These are phyloP conservation scores for Phanerodontia chrysosporium DNA, from an alignment of 768 basidiomycete species.

Conservation along the genomic window DNA sequence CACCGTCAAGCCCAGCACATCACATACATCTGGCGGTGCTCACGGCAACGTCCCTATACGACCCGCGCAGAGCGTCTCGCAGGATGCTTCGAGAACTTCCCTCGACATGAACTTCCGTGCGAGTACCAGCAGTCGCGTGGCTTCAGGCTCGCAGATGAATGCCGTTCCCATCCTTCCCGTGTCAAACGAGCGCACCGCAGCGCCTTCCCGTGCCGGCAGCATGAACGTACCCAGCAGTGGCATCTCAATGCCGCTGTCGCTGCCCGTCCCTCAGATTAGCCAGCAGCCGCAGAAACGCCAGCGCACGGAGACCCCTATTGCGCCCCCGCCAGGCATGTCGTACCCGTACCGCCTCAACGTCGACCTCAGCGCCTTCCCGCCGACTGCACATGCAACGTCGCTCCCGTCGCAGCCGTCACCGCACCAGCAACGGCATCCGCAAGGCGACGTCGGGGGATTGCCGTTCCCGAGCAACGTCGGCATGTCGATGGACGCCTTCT, in stretches of 20 bases:
- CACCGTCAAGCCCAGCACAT: background rate
- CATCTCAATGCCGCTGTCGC: slow-evolving; percentile 19
- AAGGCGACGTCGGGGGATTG: slow-evolving; percentile 9
- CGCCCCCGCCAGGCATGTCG: slow-evolving; percentile 10
- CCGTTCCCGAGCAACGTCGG: slow-evolving; percentile 16
- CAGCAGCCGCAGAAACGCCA: slow-evolving; percentile 13
- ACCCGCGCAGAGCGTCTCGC: slow-evolving; percentile 2
- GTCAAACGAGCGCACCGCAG: slow-evolving; percentile 23
- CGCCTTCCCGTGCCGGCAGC: slow-evolving; percentile 12
- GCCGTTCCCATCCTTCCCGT: slow-evolving; percentile 17
- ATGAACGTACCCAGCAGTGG: slow-evolving; percentile 11
- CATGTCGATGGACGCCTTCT: slow-evolving; percentile 1
- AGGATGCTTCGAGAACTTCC: background rate
- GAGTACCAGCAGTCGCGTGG: background rate
- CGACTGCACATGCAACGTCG: slow-evolving; percentile 11
- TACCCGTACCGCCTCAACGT: slow-evolving; percentile 26
- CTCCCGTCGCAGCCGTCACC: slow-evolving; percentile 7
- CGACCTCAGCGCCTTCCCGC: slow-evolving; percentile 21
- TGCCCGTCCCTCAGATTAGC: slow-evolving; percentile 9
- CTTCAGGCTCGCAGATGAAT: background rate
- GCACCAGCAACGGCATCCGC: slow-evolving; percentile 3
- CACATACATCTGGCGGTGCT: background rate
- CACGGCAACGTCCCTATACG: slow-evolving; percentile 4
- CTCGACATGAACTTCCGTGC: background rate
- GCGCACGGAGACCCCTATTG: slow-evolving; percentile 11